These are phyloP conservation scores for Excoecaria cochinchinensis DNA, from an alignment of 345 rosid species.

Conservation along the genomic window DNA sequence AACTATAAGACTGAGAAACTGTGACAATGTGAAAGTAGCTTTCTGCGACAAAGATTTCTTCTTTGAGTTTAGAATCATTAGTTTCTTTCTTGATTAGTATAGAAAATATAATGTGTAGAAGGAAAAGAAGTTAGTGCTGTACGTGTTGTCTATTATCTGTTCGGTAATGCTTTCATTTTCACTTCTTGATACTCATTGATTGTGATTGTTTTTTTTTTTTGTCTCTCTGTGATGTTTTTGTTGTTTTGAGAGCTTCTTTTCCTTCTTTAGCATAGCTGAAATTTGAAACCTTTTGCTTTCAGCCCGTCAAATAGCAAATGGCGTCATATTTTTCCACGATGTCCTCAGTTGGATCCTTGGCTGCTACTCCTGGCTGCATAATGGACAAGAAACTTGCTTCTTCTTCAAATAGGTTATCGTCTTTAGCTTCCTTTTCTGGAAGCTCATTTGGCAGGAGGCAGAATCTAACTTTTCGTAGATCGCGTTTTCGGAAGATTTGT, in stretches of 20 bases:
- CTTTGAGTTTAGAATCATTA: too few species aligned
- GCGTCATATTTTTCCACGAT: conserved; percentile 73
- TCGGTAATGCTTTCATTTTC: too few species aligned
- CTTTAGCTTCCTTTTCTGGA: conserved; percentile 66
- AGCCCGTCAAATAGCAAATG: conserved; percentile 39
- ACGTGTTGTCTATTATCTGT: too few species aligned
- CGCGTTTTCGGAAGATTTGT: conserved; percentile 50
- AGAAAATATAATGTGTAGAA: too few species aligned
- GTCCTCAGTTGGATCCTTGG: conserved; percentile 67
- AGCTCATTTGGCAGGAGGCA: conserved; percentile 56
- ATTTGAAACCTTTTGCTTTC: background rate
- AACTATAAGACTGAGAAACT: too few species aligned
- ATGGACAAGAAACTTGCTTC: conserved; percentile 54
- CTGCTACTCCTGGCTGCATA: conserved; percentile 45
- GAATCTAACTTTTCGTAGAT: conserved; percentile 41
- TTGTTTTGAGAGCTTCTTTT: background rate
- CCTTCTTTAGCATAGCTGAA: background rate
- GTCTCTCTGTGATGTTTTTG: background rate
- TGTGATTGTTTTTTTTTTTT: too few species aligned
- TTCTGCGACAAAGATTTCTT: too few species aligned
- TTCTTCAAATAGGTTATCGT: conserved; percentile 61
- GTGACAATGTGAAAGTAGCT: too few species aligned
- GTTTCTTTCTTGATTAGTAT: too few species aligned
- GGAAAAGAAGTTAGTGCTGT: too few species aligned
- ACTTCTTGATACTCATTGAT: too few species aligned